Evolutionary conservation across 1,284 basidiomycete genomes (phyloP), one percentile per base, ranked within the genome.

Genomic region (Heterobasidion occidentale): DNA sequence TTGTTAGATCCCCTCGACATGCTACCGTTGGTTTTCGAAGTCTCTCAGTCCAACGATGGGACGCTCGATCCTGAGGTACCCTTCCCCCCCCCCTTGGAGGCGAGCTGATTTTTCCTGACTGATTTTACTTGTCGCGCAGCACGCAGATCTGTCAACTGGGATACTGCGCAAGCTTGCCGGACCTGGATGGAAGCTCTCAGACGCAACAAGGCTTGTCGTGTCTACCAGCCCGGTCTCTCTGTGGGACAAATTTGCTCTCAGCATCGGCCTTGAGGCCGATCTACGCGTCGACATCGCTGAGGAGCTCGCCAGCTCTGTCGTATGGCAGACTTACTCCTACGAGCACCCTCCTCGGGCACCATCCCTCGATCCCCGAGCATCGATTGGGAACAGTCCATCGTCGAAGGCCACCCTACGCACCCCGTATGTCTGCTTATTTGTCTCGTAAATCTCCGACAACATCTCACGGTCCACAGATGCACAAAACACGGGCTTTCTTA

Each of bases 331-430:
- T 36, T 69, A 77, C 64, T 74, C 77, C 1, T 79, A 76, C 54
- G 70, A 75, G 51, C 61, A 77, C 47, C 77, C 77, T 14, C 76
- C 76, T 1, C 60, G 53, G 45, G 70, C 73, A 4, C 77, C 78
- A 0, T 61, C 65, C 8, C 74, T 77, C 46, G 57, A 63, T 5
- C 74, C 42, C 62, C 75, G 0, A 80, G 77, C 55, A 76, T 81
- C 35, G 73, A 69, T 33, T 80, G 78, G 78, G 78, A 81, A 55
- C 78, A 81, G 61, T 79, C 77, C 3, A 78, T 80, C 46, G 74
- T 79, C 15, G 78, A 79, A 63, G 78, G 79, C 0, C 79, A 81
- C 62, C 78, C 78, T 2, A 79, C 76, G 0, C 79, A 81, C 64
- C 78, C 79, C 8, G 78, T 78, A 58, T 53, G 69, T 58, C 5